These are phyloP conservation scores for Naganishia vaughanmartiniae DNA, from an alignment of 768 basidiomycete genomes.

Conservation along the genomic window DNA sequence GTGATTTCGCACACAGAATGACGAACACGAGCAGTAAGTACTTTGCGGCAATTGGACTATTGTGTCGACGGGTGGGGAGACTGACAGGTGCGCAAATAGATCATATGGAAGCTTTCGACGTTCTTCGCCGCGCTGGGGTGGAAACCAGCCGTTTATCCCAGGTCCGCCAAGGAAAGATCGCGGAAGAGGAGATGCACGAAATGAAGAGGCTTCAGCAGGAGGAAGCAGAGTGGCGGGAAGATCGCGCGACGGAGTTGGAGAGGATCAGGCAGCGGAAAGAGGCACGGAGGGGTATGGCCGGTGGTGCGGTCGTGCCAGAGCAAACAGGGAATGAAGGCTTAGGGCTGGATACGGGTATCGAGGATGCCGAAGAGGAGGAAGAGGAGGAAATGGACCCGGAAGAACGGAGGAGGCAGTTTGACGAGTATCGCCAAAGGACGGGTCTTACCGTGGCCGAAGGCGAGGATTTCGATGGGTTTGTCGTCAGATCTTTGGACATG, in stretches of 20 bases:
- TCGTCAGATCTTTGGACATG: background rate
- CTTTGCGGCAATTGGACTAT: too few species aligned
- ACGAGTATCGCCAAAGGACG: constrained; percentile 8
- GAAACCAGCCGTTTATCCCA: constrained; percentile 37
- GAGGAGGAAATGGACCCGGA: constrained; percentile 10
- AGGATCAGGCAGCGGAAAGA: constrained; percentile 42
- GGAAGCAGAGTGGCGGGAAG: constrained; percentile 42
- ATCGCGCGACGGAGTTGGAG: constrained; percentile 40
- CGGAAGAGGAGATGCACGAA: constrained; percentile 38
- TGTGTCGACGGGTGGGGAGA: background rate
- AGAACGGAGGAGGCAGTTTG: constrained; percentile 8
- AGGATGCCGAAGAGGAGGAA: background rate
- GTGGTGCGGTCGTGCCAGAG: background rate
- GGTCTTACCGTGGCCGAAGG: background rate
- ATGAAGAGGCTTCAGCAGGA: constrained; percentile 41
- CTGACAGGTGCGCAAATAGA: constrained; percentile 31
- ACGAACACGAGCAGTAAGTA: constrained; percentile 47
- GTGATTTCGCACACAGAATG: constrained; percentile 52
- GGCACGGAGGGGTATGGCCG: constrained; percentile 27
- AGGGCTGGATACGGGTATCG: background rate
- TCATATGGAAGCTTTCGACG: constrained; percentile 52
- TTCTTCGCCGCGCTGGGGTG: constrained; percentile 44
- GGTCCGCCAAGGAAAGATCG: constrained; percentile 33
- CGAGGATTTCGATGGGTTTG: constrained; percentile 21
- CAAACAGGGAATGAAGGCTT: background rate